Evolutionary conservation across 352 stramenopile species (phyloP).

Genomic region (Aphanomyces euteiches): DNA sequence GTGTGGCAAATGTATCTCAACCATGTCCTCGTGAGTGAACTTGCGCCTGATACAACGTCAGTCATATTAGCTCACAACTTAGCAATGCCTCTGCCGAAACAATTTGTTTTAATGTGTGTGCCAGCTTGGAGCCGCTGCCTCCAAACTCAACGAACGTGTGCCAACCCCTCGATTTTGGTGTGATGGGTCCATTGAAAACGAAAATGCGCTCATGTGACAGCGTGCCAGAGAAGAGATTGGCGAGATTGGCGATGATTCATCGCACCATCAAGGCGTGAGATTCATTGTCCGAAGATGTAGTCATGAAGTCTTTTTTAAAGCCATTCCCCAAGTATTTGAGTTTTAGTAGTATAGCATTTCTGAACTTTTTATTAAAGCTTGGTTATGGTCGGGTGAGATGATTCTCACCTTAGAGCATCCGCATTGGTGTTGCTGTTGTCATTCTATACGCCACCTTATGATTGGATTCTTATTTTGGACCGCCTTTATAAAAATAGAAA

Average conservation of each 20-base stretch:
- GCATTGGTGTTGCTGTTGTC: too few species aligned
- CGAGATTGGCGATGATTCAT: conserved; percentile 7
- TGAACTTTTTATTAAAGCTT: too few species aligned
- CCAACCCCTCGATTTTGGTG: conserved; percentile 14
- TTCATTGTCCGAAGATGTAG: neutral
- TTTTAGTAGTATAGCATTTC: too few species aligned
- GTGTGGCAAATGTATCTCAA: conserved; percentile 11
- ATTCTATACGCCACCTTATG: too few species aligned
- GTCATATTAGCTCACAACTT: conserved; percentile 4
- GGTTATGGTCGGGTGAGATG: too few species aligned
- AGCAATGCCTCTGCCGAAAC: neutral
- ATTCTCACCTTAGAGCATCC: too few species aligned
- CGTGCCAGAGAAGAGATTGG: neutral
- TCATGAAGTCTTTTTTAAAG: neutral
- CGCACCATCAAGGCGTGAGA: neutral
- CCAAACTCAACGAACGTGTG: conserved; percentile 10
- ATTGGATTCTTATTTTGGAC: too few species aligned
- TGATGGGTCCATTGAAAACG: conserved; percentile 21
- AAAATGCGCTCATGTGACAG: neutral
- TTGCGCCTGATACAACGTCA: neutral
- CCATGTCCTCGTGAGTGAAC: neutral
- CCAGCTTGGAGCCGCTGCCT: neutral
- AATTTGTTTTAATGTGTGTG: neutral
- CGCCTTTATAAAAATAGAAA: too few species aligned
- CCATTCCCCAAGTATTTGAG: neutral